Evolutionary conservation across 768 basidiomycete species (phyloP).

Genomic region (Kwoniella heveanensis): DNA sequence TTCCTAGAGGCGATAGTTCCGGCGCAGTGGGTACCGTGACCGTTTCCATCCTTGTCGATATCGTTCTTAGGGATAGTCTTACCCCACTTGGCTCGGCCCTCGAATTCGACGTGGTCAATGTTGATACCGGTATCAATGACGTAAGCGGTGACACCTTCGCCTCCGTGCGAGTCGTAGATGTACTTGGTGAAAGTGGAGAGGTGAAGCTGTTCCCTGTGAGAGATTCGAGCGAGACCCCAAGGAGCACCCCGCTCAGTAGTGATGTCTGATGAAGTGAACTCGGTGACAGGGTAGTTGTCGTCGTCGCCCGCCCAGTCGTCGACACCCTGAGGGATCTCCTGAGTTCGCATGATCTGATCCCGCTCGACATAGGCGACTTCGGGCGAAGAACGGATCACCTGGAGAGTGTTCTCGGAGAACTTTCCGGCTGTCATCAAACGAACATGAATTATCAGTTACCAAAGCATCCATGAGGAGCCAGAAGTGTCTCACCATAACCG

Average conservation of each 20-base stretch:
- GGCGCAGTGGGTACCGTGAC: slow-evolving; percentile 91
- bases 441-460: slow-evolving; percentile 1
- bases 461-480: too few relatives aligned
- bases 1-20: slow-evolving; percentile 91
- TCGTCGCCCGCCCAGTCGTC: slow-evolving; percentile 31
- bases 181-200: slow-evolving; percentile 85
- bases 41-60: slow-evolving; percentile 86
- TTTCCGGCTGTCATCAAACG: slow-evolving; percentile 61
- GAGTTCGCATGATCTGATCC: slow-evolving; percentile 87
- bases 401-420: slow-evolving; percentile 71
- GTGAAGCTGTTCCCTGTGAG: slow-evolving; percentile 74
- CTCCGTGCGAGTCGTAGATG: slow-evolving; percentile 69
- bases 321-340: slow-evolving; percentile 59
- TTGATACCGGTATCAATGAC: slow-evolving; percentile 69
- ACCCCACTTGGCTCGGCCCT: slow-evolving; percentile 75
- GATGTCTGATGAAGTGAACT: slow-evolving; percentile 28
- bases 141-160: slow-evolving; percentile 87
- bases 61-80: slow-evolving; percentile 85
- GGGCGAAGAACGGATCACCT: slow-evolving; percentile 75
- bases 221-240: slow-evolving; percentile 92
- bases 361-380: slow-evolving; percentile 91
- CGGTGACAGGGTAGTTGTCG: slow-evolving; percentile 17
- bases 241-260: slow-evolving; percentile 38
- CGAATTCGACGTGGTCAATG: slow-evolving; percentile 78
- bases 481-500: slow-evolving; percentile 56